These are phyloP conservation scores for Clavispora asparagi DNA, from an alignment of 805 yeast species.

Conservation along the genomic window DNA sequence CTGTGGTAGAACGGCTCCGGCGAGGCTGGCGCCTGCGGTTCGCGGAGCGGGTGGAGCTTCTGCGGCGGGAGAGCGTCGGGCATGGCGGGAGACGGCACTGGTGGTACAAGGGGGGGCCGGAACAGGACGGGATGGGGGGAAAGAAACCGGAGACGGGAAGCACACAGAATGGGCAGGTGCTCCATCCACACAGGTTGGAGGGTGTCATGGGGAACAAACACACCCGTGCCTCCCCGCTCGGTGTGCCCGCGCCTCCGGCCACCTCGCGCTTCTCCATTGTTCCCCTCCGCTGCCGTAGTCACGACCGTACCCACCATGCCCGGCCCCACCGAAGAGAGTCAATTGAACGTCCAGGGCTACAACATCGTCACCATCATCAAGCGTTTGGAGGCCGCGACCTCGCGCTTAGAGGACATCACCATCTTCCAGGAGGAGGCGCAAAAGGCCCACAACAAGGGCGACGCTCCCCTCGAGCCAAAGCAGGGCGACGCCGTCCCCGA, in stretches of 20 bases:
- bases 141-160: no score
- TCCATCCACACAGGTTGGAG: no score
- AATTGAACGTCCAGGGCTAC: constrained; percentile 69
- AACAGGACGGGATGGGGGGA: no score
- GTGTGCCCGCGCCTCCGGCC: no score
- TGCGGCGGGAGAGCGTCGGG: constrained; percentile 35
- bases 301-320: background rate
- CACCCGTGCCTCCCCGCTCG: no score
- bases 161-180: no score
- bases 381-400: constrained; percentile 88
- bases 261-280: background rate
- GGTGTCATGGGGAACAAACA: no score
- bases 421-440: constrained; percentile 63
- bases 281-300: background rate
- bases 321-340: constrained; percentile 35
- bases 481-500: background rate
- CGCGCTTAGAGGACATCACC: constrained; percentile 86
- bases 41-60: constrained; percentile 37
- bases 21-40: constrained; percentile 28
- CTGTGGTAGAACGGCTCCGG: constrained; percentile 45
- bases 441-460: constrained; percentile 14
- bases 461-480: no score
- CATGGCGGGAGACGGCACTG: no score
- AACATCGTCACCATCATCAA: constrained; percentile 69
- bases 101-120: no score